Percentiles rank a stretch among this genome's conserved stretches.
These are phyloP conservation scores for Globisporangium irregulare DNA, from an alignment of 352 stramenopile genomes.

Conservation along the genomic window DNA sequence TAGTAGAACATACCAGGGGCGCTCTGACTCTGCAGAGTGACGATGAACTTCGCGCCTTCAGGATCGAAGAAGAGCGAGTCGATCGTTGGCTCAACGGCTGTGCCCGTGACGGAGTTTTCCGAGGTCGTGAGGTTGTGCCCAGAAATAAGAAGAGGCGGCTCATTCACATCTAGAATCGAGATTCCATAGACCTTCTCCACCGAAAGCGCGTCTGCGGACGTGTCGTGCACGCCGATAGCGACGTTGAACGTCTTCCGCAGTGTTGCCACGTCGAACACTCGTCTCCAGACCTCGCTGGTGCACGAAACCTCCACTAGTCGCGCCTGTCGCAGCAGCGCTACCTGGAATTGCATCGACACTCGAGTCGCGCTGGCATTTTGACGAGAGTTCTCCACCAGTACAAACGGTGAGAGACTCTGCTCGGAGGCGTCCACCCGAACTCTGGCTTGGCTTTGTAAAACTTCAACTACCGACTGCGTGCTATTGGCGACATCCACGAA, in stretches of 20 bases:
- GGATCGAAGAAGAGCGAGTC: conserved; percentile 14
- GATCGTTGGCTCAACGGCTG: neutral
- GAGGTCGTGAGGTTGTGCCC: neutral
- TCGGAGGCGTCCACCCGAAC: neutral
- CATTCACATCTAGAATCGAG: conserved; percentile 12
- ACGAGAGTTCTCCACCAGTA: neutral
- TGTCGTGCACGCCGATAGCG: conserved; percentile 36
- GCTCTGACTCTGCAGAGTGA: conserved; percentile 30
- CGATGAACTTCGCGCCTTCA: conserved; percentile 1
- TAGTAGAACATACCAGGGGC: conserved; percentile 43
- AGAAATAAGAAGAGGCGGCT: conserved; percentile 3
- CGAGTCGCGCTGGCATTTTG: neutral
- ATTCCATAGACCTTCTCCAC: conserved; percentile 17
- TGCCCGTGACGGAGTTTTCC: conserved; percentile 7
- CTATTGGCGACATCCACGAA: neutral
- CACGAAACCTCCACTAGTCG: conserved; percentile 32
- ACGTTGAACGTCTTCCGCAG: conserved; percentile 39
- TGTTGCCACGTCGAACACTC: conserved; percentile 30
- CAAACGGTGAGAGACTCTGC: neutral
- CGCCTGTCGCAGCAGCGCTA: conserved; percentile 4
- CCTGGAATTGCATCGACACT: conserved; percentile 4
- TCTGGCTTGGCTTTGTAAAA: conserved; percentile 2
- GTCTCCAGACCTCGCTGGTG: conserved; percentile 23
- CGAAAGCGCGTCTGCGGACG: conserved; percentile 25
- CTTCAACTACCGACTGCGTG: neutral